Conservation (phyloP, 78 protist genomes). For the Dictyostelium citrinum region DNA sequence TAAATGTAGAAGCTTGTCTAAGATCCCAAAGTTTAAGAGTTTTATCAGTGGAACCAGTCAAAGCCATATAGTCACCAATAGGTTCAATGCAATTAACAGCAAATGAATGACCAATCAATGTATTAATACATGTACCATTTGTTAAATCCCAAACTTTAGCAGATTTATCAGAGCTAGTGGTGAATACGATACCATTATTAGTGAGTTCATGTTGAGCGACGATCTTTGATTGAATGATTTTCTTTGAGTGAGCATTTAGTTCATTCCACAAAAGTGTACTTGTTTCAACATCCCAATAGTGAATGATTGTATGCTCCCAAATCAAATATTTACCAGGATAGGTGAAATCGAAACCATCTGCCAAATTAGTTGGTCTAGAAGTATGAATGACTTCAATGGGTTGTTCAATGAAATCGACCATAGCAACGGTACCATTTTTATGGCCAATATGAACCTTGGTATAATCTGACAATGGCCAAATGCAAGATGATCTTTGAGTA, state of each 20-base stretch:
- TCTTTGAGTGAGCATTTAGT: slow-evolving; percentile 12
- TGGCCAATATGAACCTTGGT: slow-evolving; percentile 47
- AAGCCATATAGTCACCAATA: slow-evolving; percentile 40
- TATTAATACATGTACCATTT: neutral
- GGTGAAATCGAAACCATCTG: slow-evolving; percentile 65
- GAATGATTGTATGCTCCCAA: slow-evolving; percentile 27
- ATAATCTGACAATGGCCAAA: slow-evolving; percentile 69
- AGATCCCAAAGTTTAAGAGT: slow-evolving; percentile 79
- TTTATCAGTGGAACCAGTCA: slow-evolving; percentile 74
- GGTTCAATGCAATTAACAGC: slow-evolving; percentile 71
- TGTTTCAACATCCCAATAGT: slow-evolving; percentile 49
- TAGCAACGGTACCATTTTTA: slow-evolving; percentile 24
- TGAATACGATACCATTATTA: slow-evolving; percentile 2
- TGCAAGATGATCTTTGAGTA: neutral
- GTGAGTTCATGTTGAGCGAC: neutral
- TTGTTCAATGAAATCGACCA: slow-evolving; percentile 30
- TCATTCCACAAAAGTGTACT: neutral
- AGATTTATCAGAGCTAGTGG: slow-evolving; percentile 31
- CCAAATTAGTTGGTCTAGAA: neutral
- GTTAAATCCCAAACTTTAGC: slow-evolving; percentile 2
- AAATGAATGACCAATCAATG: slow-evolving; percentile 42
- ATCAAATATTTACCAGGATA: slow-evolving; percentile 17
- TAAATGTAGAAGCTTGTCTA: neutral
- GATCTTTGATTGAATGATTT: slow-evolving; percentile 20
- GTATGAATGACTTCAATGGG: neutral